Base-by-base conservation (phyloP, 495 filamentous ascomycete genomes). In the Extremus antarcticus region DNA sequence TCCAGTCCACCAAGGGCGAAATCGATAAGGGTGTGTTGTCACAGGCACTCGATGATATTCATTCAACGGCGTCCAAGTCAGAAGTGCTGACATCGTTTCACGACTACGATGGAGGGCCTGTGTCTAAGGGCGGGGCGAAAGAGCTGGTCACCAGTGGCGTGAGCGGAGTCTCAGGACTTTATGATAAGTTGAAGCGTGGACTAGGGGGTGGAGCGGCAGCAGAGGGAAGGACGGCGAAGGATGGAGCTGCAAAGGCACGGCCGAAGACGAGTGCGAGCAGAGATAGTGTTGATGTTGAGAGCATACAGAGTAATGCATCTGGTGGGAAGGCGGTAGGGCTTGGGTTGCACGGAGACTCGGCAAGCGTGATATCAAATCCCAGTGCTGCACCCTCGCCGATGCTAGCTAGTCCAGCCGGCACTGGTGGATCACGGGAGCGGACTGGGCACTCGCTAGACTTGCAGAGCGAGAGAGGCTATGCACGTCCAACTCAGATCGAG, bases 71-170 rank as follows among this genome's bases (percentile, higher is more conserved):
- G 4, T 90, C 84, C 60, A 86, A 87, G 57, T 85, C 86, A 13
- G 84, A 84, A 29, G 76, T 78, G 32, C 73, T 94, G 13, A 95
- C 88, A 10, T 88, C 86, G 19, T 96, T 96, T 71, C 90, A 90
- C 68, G 89, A 94, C 47, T 87, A 92, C 54, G 84, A 62, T 38
- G 59, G 59, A 8, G 59, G 59, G 16, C 29, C 29, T 4, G 29
- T 11, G 11, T 15, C 32, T 13, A 55, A 51, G 20, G 13, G 13
- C 25, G 56, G 59, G 21, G 50, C 59, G 7, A 62, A 62, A 47
- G 59, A 62, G 51, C 17, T 62, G 1, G 59, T 62, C 43, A 58
- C 55, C 38, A 62, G 35, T 50, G 88, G 90, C 0, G 67, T 96
- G 29, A 94, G 85, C 65, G 29, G 29, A 4, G 29, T 35, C 29